A percentile compares a stretch with the other conserved stretches of the same genome.
phyloP scores from a whole-genome alignment of 2,329 filamentous ascomycete species.

The Juglanconis oblonga region DNA sequence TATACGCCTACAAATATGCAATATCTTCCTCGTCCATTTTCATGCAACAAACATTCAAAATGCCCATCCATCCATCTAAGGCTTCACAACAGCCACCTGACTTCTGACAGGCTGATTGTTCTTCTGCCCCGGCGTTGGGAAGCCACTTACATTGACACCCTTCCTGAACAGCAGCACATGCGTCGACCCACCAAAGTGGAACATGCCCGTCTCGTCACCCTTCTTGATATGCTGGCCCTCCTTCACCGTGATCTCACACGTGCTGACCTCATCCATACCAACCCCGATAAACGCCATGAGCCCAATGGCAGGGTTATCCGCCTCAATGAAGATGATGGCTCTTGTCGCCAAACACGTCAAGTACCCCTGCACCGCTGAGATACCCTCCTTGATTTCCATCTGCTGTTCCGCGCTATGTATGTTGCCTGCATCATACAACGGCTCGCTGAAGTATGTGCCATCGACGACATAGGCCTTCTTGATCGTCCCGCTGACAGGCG shows the following conservation, averaged over 20 bases:
- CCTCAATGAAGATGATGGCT: slow-evolving; percentile 52
- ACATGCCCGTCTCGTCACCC: slow-evolving; percentile 73
- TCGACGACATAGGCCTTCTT: slow-evolving; percentile 51
- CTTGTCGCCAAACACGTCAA: slow-evolving; percentile 66
- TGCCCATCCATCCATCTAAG: not conserved
- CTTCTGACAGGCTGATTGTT: slow-evolving; percentile 39
- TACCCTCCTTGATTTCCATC: slow-evolving; percentile 30
- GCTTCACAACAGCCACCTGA: slow-evolving; percentile 30
- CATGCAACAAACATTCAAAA: not conserved
- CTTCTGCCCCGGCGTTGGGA: slow-evolving; percentile 33
- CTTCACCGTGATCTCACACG: slow-evolving; percentile 67
- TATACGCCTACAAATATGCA: not conserved
- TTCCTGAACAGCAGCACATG: slow-evolving; percentile 67
- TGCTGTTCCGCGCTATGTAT: slow-evolving; percentile 30
- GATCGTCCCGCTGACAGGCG: slow-evolving; percentile 62
- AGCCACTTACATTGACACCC: slow-evolving; percentile 44
- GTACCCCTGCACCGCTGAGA: slow-evolving; percentile 60
- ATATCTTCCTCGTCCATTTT: not conserved
- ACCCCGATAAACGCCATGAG: slow-evolving; percentile 68
- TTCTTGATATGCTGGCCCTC: slow-evolving; percentile 65
- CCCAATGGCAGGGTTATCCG: slow-evolving; percentile 56
- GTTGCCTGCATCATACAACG: slow-evolving; percentile 35
- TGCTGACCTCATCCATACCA: slow-evolving; percentile 75
- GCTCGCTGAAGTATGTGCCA: slow-evolving; percentile 68
- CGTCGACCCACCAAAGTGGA: slow-evolving; percentile 74